Evolutionary conservation across 345 rosid genomes (phyloP), one percentile per base, ranked within the genome.

Genomic region (Acer saccharum): DNA sequence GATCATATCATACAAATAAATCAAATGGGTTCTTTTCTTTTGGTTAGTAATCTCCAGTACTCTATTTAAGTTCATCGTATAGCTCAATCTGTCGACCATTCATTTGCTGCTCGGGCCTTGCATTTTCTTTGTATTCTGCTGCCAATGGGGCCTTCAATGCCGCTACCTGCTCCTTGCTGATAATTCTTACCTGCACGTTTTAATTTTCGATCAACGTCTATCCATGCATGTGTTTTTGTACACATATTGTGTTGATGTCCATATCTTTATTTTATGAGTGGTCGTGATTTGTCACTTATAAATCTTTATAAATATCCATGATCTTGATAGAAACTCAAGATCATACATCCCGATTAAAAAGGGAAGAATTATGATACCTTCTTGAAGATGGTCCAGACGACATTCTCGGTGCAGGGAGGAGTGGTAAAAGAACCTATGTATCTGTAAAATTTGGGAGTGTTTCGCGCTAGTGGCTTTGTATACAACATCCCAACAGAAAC

Each of bases 351-450:
- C 39, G 6, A 35, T 35, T 4, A 4, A 35, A 4, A 35, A 35
- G 0, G 39, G 39, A 35, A 35, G 39, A 35, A 35, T 35, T 4
- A 35, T 35, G 0, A 7, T 81, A 93, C 98, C 92, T 80, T 84
- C 73, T 82, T 84, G 16, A 90, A 85, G 72, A 94, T 55, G 64
- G 60, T 86, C 98, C 98, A 95, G 65, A 54, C 32, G 27, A 95
- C 90, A 44, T 78, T 71, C 77, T 92, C 97, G 0, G 85, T 72
- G 87, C 98, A 95, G 3, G 98, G 98, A 52, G 99, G 98, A 69
- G 94, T 85, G 1, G 99, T 93, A 50, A 92, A 86, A 70, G 98
- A 95, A 23, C 99, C 99, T 0, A 73, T 11, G 71, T 93, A 95
- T 81, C 90, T 84, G 80, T 80, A 95, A 71, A 84, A 95, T 76